phyloP scores from a whole-genome alignment of 345 rosid species.

The Euphorbia tirucalli region DNA sequence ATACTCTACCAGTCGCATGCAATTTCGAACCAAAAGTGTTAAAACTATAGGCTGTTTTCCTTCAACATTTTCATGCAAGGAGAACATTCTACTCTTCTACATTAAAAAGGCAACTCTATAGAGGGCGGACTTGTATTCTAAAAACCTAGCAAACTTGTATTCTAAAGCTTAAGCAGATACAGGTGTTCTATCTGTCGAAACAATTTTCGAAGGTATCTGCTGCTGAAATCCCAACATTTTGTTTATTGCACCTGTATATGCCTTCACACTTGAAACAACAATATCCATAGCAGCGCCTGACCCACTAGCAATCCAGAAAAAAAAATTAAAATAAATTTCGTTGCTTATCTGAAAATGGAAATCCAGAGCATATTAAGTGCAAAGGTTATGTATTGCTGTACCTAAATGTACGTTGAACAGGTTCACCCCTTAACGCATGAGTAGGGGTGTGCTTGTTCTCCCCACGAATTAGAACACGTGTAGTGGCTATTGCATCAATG shows the following conservation, averaged over 20 bases:
- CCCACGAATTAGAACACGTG: conserved; percentile 82
- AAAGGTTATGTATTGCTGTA: conserved; percentile 15
- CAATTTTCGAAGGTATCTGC: conserved; percentile 16
- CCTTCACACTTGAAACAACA: conserved; percentile 89
- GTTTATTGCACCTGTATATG: conserved; percentile 79
- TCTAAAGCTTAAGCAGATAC: conserved; percentile 39
- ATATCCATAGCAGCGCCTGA: conserved; percentile 83
- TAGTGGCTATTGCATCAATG: conserved; percentile 93
- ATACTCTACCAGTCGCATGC: too few relatives aligned
- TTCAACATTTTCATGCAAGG: too few relatives aligned
- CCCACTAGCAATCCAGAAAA: conserved; percentile 46
- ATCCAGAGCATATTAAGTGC: not conserved
- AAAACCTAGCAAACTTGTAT: not conserved
- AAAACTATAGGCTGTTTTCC: too few relatives aligned
- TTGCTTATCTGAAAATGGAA: not conserved
- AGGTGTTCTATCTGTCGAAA: conserved; percentile 29
- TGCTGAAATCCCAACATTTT: conserved; percentile 76
- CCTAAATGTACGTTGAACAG: conserved; percentile 34
- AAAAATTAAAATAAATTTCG: not conserved
- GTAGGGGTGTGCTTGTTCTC: conserved; percentile 41
- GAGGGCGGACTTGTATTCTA: not conserved
- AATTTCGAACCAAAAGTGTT: too few relatives aligned
- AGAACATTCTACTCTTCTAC: conserved; percentile 8
- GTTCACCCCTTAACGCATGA: conserved; percentile 61
- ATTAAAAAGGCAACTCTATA: not conserved